Base-by-base conservation (phyloP, 1,139 yeast species). In the Yamadazyma dushanensis region DNA sequence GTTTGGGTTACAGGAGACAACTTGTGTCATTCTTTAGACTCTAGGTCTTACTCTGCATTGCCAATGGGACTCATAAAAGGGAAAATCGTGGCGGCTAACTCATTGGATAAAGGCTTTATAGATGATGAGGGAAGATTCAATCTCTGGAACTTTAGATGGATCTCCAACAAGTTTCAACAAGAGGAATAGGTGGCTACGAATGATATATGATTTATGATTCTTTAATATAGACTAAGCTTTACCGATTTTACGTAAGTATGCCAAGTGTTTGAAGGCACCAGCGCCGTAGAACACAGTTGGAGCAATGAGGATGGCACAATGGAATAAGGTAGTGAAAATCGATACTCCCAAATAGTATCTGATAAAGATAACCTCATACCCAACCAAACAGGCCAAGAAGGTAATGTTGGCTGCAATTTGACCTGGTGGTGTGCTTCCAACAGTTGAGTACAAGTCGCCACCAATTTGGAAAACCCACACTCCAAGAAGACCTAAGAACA, bases 1-100 rank as follows among this genome's bases (percentile, higher is more conserved):
- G 88, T 89, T 31, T 94, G 97, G 97, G 83, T 90, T 4, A 88
- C 97, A 0, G 99, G 98, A 2, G 98, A 92, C 54, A 92, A 92
- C 53, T 59, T 92, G 39, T 75, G 88, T 26, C 89, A 83, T 49
- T 86, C 96, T n/a, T 64, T 90, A 37, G 99, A 94, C 51, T 88
- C 96, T 5, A 66, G 98, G 46, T 78, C 89, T 0, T 92, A 92
- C 56, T 87, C 92, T 17, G 89, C 83, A 16, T 63, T 92, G 25
- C 98, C 98, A 2, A 72, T 88, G 79, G 97, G 82, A 0, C 64
- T 92, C 23, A 81, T 92, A 8, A 82, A 82, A 47, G 99, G 98
- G 1, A 88, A 86, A 52, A 82, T 92, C 9, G 75, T 83, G n/a
- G 92, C 88, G 1, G 88, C 72, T 15, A 70, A 72, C 40, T 66